Evolutionary conservation across 1,139 yeast species (phyloP).

Genomic region (Hemisphaericaspora lyxosophila): DNA sequence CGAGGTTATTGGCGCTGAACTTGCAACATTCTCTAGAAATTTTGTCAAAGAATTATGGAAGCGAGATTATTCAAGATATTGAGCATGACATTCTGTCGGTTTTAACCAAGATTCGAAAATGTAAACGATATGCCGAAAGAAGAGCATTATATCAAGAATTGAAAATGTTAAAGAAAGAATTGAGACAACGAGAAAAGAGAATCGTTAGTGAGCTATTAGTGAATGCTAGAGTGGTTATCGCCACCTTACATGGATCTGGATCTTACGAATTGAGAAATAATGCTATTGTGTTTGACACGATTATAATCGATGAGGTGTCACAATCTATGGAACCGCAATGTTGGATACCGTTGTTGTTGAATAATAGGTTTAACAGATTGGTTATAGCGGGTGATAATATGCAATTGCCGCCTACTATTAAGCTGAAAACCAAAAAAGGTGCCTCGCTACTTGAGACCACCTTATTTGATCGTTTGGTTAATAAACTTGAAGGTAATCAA

Average conservation of each 20-base stretch:
- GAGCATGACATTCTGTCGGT: constrained; percentile 67
- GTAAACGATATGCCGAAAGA: constrained; percentile 64
- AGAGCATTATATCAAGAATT: constrained; percentile 68
- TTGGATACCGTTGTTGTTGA: constrained; percentile 88
- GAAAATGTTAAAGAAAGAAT: constrained; percentile 67
- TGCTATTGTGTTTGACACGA: constrained; percentile 63
- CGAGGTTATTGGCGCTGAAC: constrained; percentile 66
- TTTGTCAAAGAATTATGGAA: constrained; percentile 51
- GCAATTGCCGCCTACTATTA: constrained; percentile 82
- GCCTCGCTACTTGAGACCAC: constrained; percentile 46
- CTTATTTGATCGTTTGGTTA: constrained; percentile 74
- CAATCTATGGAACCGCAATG: constrained; percentile 94
- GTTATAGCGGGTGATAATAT: constrained; percentile 85
- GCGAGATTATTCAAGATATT: constrained; percentile 65
- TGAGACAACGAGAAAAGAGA: constrained; percentile 63
- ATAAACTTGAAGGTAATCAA: constrained; percentile 50
- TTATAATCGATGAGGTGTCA: constrained; percentile 93
- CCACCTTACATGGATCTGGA: constrained; percentile 89
- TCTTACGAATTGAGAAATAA: constrained; percentile 53
- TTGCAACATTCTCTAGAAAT: constrained; percentile 76
- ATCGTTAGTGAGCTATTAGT: constrained; percentile 59
- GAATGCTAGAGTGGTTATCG: constrained; percentile 66
- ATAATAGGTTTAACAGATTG: constrained; percentile 56
- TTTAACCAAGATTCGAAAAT: constrained; percentile 60
- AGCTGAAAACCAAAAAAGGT: constrained; percentile 28